These are phyloP conservation scores for Candida coquimbonensis DNA, from an alignment of 805 yeast species.

Conservation along the genomic window DNA sequence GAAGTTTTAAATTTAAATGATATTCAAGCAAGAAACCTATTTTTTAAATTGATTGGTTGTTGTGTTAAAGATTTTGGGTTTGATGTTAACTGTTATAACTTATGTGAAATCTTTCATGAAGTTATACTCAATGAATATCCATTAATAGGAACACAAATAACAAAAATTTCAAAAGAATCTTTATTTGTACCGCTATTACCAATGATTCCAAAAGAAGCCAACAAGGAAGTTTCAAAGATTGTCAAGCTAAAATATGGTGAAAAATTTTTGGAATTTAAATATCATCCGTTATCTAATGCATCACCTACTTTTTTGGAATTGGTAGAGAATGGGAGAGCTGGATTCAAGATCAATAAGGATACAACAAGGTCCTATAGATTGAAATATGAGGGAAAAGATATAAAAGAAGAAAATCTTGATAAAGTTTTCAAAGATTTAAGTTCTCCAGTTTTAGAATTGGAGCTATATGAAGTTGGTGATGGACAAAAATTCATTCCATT, in stretches of 20 bases:
- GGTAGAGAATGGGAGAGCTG: slow-evolving; percentile 67
- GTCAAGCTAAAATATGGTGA: slow-evolving; percentile 46
- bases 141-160: slow-evolving; percentile 39
- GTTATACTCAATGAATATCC: slow-evolving; percentile 60
- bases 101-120: slow-evolving; percentile 63
- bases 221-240: slow-evolving; percentile 27
- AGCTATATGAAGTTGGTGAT: slow-evolving; percentile 16
- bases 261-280: slow-evolving; percentile 56
- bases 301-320: slow-evolving; percentile 78
- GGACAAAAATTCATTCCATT: slow-evolving; percentile 19
- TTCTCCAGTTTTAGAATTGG: slow-evolving; percentile 8
- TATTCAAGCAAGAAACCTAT: slow-evolving; percentile 45
- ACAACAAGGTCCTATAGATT: slow-evolving; percentile 10
- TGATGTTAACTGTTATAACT: slow-evolving; percentile 54
- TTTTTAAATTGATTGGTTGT: slow-evolving; percentile 58
- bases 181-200: slow-evolving; percentile 19
- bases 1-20: slow-evolving; percentile 32
- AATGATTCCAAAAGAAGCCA: slow-evolving; percentile 31
- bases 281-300: slow-evolving; percentile 55
- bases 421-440: slow-evolving; percentile 17
- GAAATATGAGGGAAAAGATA: slow-evolving; percentile 11
- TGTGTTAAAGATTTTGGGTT: slow-evolving; percentile 77
- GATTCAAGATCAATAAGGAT: slow-evolving; percentile 37
- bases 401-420: slow-evolving; percentile 11
- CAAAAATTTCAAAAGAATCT: slow-evolving; percentile 19